phyloP scores from a whole-genome alignment of 768 basidiomycete genomes.

The Leccinum imitatum region DNA sequence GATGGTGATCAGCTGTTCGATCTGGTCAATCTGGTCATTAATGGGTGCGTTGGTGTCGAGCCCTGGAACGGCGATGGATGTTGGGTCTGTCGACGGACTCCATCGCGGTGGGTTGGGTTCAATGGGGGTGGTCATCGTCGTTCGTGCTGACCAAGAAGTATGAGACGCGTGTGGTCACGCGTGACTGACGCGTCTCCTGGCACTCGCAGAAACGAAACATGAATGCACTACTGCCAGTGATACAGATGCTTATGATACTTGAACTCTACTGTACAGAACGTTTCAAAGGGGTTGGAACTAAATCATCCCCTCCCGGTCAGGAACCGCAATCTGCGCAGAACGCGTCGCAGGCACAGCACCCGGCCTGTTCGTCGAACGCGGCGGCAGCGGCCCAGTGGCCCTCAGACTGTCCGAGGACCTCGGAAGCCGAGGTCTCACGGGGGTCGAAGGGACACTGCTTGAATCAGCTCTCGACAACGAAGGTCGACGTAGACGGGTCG shows the following conservation, averaged over 20 bases:
- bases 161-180: constrained; percentile 22
- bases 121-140: constrained; percentile 41
- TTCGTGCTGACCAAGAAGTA: background rate
- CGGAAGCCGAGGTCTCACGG: constrained; percentile 26
- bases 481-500: constrained; percentile 26
- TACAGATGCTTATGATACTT: background rate
- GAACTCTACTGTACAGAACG: too few species aligned
- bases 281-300: constrained; percentile 26
- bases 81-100: constrained; percentile 62
- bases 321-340: constrained; percentile 51
- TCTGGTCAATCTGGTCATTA: constrained; percentile 87
- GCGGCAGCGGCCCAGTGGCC: constrained; percentile 58
- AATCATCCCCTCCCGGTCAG: constrained; percentile 63
- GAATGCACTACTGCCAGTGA: background rate
- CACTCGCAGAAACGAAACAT: background rate
- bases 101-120: constrained; percentile 65
- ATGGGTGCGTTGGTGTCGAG: constrained; percentile 67
- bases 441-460: constrained; percentile 23
- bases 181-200: constrained; percentile 22
- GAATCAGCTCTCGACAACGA: constrained; percentile 28
- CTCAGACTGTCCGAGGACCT: constrained; percentile 23
- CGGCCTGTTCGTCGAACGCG: constrained; percentile 67
- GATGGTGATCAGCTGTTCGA: constrained; percentile 92
- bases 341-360: constrained; percentile 45
- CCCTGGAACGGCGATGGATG: constrained; percentile 66